These are phyloP conservation scores for Pilobolus umbonatus DNA, from an alignment of 192 early-diverging fungal genomes.

Conservation along the genomic window DNA sequence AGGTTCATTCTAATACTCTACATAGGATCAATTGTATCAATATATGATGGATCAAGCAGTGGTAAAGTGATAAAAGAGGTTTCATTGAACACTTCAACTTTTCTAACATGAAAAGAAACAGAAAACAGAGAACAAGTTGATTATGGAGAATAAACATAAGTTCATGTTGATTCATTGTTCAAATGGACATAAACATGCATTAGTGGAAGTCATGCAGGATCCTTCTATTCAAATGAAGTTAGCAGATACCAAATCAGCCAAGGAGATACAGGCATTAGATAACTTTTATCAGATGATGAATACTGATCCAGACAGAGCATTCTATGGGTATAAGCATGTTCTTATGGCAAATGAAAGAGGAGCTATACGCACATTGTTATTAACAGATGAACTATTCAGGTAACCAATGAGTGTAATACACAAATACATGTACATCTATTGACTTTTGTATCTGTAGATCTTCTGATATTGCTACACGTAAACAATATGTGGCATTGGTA, in stretches of 20 bases:
- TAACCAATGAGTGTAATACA: slow-evolving; percentile 32
- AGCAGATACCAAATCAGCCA: slow-evolving; percentile 88
- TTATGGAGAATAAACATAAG: slow-evolving; percentile 84
- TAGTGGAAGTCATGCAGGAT: slow-evolving; percentile 90
- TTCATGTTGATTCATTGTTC: slow-evolving; percentile 90
- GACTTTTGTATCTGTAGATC: slow-evolving; percentile 42
- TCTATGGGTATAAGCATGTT: slow-evolving; percentile 90
- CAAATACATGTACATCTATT: slow-evolving; percentile 1
- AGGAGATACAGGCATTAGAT: slow-evolving; percentile 77
- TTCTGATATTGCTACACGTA: slow-evolving; percentile 76
- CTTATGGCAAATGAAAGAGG: slow-evolving; percentile 76
- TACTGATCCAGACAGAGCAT: slow-evolving; percentile 83
- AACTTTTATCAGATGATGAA: slow-evolving; percentile 89
- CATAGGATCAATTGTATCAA: slow-evolving; percentile 77
- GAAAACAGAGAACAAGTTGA: slow-evolving; percentile 73
- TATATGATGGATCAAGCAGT: slow-evolving; percentile 84
- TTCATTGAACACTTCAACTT: too few species aligned
- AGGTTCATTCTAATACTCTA: neutral
- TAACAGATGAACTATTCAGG: slow-evolving; percentile 94
- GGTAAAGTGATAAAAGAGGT: too few species aligned
- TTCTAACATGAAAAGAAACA: slow-evolving; percentile 5
- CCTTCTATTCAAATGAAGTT: slow-evolving; percentile 70
- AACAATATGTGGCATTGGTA: slow-evolving; percentile 83
- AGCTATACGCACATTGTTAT: slow-evolving; percentile 82
- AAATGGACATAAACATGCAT: slow-evolving; percentile 93